Conservation (phyloP, 2,329 filamentous ascomycete genomes). For the Aulographum hederae region DNA sequence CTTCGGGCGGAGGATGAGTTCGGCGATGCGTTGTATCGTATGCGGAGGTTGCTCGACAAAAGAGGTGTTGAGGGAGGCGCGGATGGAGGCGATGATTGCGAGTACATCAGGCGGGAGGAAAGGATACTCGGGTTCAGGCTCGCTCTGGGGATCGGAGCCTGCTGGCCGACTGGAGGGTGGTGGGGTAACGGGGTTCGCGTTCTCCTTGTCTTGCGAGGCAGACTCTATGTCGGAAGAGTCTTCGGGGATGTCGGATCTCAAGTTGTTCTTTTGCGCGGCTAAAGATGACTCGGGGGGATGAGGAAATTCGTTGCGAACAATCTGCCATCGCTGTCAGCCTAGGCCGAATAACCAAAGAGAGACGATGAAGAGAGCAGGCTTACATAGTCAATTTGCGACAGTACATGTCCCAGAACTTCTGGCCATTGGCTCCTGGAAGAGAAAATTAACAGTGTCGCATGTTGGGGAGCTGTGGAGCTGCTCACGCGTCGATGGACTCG, state of each 20-base stretch:
- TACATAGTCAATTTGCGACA: constrained; percentile 51
- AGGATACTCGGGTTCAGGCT: not conserved
- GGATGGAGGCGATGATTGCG: constrained; percentile 17
- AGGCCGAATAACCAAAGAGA: constrained; percentile 1
- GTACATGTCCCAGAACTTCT: constrained; percentile 42
- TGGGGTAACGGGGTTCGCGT: constrained; percentile 31
- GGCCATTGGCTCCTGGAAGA: constrained; percentile 48
- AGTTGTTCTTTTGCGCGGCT: constrained; percentile 29
- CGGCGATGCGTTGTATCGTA: constrained; percentile 79
- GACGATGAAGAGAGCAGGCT: constrained; percentile 7
- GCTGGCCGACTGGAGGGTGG: constrained; percentile 18
- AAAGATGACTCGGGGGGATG: too few species aligned
- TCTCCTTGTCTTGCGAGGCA: constrained; percentile 37
- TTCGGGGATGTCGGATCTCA: constrained; percentile 23
- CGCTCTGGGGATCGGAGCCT: constrained; percentile 22
- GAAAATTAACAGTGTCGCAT: not conserved
- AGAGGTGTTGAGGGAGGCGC: constrained; percentile 37
- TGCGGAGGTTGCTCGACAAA: constrained; percentile 70
- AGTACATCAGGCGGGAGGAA: constrained; percentile 14
- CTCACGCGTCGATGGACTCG: not conserved
- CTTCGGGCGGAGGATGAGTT: constrained; percentile 61
- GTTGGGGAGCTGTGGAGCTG: not conserved
- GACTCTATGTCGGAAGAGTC: constrained; percentile 7
- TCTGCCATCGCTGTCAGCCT: constrained; percentile 29
- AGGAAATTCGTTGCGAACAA: constrained; percentile 57